Conservation (phyloP, 352 stramenopile genomes). For the Globisporangium spinosum region DNA sequence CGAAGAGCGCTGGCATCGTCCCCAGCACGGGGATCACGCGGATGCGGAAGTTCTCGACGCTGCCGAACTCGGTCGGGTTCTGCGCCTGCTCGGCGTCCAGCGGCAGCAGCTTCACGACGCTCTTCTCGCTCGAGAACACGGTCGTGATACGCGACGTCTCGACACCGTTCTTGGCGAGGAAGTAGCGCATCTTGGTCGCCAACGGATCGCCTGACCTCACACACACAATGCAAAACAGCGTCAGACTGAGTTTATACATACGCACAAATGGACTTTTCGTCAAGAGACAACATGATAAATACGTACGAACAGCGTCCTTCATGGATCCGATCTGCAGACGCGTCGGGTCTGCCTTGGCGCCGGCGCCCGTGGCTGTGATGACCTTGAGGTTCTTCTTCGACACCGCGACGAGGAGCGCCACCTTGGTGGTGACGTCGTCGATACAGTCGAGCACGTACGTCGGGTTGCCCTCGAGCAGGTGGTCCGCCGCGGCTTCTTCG, state of each 20-base stretch:
- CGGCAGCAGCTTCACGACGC: slow-evolving; percentile 93
- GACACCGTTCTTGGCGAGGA: slow-evolving; percentile 85
- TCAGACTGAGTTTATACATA: not conserved
- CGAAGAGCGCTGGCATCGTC: slow-evolving; percentile 94
- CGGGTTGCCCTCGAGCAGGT: slow-evolving; percentile 81
- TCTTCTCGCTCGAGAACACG: slow-evolving; percentile 95
- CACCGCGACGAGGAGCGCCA: slow-evolving; percentile 91
- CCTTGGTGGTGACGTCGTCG: slow-evolving; percentile 98
- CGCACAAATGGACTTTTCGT: not conserved
- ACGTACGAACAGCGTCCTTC: slow-evolving; percentile 86
- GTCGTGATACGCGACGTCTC: slow-evolving; percentile 70
- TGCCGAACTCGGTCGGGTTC: slow-evolving; percentile 92
- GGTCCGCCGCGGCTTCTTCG: slow-evolving; percentile 58
- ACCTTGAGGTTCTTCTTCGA: slow-evolving; percentile 71
- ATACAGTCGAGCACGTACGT: slow-evolving; percentile 98
- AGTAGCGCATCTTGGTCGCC: slow-evolving; percentile 94
- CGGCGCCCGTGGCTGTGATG: slow-evolving; percentile 90
- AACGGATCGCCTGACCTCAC: slow-evolving; percentile 86
- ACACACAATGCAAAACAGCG: slow-evolving; percentile 1
- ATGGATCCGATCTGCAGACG: slow-evolving; percentile 95
- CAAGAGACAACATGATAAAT: not conserved
- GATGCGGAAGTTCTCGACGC: slow-evolving; percentile 95
- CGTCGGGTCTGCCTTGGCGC: slow-evolving; percentile 96
- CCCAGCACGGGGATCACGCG: slow-evolving; percentile 95
- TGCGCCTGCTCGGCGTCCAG: slow-evolving; percentile 90